These are phyloP conservation scores for Exophiala sp. DNA, from an alignment of 2,329 filamentous ascomycete genomes.

Conservation along the genomic window DNA sequence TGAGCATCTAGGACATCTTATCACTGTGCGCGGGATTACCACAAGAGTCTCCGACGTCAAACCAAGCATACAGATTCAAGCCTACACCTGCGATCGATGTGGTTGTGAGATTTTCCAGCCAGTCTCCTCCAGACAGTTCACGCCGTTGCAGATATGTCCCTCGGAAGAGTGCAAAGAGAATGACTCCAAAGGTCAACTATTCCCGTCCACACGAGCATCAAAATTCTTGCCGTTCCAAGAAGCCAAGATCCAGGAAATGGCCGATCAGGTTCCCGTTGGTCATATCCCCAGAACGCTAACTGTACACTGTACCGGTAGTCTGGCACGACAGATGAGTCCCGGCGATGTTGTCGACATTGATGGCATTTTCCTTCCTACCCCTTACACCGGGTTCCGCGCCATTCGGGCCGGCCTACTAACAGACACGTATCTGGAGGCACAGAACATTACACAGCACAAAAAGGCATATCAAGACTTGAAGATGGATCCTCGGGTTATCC, in stretches of 20 bases:
- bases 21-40: conserved; percentile 88
- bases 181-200: conserved; percentile 86
- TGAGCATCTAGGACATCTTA: conserved; percentile 85
- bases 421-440: conserved; percentile 93
- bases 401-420: conserved; percentile 94
- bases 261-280: conserved; percentile 96
- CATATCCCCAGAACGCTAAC: conserved; percentile 92
- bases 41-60: conserved; percentile 97
- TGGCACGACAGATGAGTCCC: conserved; percentile 81
- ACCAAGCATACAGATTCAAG: conserved; percentile 93
- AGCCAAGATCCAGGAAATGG: conserved; percentile 97
- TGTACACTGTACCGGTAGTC: conserved; percentile 77
- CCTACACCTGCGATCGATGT: conserved; percentile 94
- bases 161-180: conserved; percentile 86
- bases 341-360: conserved; percentile 91
- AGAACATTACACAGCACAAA: conserved; percentile 91
- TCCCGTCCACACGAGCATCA: conserved; percentile 88
- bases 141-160: conserved; percentile 77
- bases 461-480: conserved; percentile 93
- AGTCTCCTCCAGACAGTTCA: conserved; percentile 82
- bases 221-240: conserved; percentile 98
- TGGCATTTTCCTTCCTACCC: conserved; percentile 92
- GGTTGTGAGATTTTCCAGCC: conserved; percentile 98
- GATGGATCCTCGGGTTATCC: conserved; percentile 71
- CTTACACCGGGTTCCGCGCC: conserved; percentile 97